A percentile compares a stretch with the other conserved stretches of the same genome.
Conservation (phyloP, 192 early-diverging fungal species). For the Cetraspora pellucida region DNA sequence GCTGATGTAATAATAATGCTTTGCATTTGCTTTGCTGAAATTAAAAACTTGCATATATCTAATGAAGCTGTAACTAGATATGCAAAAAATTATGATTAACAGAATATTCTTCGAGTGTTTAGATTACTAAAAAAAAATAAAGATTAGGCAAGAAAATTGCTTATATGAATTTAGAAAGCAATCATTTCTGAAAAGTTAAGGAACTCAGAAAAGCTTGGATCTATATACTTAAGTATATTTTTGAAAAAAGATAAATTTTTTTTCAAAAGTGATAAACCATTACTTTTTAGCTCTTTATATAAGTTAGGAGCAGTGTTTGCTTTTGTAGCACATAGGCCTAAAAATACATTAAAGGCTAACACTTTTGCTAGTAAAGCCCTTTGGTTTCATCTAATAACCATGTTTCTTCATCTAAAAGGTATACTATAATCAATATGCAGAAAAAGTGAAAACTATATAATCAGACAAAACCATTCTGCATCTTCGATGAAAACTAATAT, state of each 20-base stretch:
- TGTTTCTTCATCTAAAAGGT: neutral
- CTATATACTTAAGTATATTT: constrained; percentile 7
- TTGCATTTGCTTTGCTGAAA: no score
- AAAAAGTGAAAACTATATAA: neutral
- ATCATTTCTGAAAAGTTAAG: neutral
- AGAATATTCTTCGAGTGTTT: constrained; percentile 15
- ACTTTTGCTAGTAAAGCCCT: neutral
- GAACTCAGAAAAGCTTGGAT: neutral
- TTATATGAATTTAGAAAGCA: constrained; percentile 4
- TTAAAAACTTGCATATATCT: constrained; percentile 2
- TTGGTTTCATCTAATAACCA: neutral
- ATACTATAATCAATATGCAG: neutral
- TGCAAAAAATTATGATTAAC: neutral
- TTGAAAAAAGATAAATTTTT: neutral
- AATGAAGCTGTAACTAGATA: constrained; percentile 3
- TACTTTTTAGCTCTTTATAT: neutral
- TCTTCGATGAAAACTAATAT: constrained; percentile 16
- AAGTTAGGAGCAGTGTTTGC: neutral
- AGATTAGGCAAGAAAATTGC: neutral
- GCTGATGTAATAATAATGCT: no score
- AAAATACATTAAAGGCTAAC: neutral
- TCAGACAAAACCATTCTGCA: neutral
- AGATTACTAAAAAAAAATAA: constrained; percentile 2
- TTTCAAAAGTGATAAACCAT: no score
- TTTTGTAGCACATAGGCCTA: neutral